Conservation (phyloP, 2,329 filamentous ascomycete genomes). For the Grosmannia huntii region DNA sequence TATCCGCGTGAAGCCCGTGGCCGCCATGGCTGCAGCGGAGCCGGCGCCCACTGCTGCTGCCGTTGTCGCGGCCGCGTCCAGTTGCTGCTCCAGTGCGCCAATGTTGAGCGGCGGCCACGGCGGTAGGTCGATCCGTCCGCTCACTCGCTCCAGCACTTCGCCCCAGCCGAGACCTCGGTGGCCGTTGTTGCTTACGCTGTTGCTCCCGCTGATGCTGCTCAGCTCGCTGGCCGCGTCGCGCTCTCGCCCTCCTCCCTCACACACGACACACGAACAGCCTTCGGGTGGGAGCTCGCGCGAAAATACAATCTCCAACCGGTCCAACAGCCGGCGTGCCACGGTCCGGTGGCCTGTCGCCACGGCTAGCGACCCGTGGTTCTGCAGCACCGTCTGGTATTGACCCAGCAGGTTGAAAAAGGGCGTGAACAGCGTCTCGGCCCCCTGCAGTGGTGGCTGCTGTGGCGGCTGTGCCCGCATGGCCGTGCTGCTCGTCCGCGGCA, state of each 20-base stretch:
- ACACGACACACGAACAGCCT: slow-evolving; percentile 79
- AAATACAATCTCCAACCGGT: slow-evolving; percentile 88
- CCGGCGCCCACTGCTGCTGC: slow-evolving; percentile 10
- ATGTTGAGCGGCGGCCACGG: slow-evolving; percentile 81
- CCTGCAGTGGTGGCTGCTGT: slow-evolving; percentile 40
- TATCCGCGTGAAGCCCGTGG: too few species aligned
- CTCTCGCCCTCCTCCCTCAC: slow-evolving; percentile 32
- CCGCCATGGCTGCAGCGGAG: neutral
- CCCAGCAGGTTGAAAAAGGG: slow-evolving; percentile 75
- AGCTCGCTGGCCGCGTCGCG: slow-evolving; percentile 39
- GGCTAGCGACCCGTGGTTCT: slow-evolving; percentile 76
- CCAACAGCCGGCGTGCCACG: slow-evolving; percentile 77
- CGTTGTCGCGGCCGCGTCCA: slow-evolving; percentile 34
- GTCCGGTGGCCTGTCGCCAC: slow-evolving; percentile 93
- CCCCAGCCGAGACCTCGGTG: slow-evolving; percentile 80
- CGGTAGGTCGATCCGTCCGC: slow-evolving; percentile 74
- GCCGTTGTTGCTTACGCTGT: slow-evolving; percentile 20
- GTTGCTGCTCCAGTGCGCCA: slow-evolving; percentile 46
- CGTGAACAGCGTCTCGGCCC: slow-evolving; percentile 64
- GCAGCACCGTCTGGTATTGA: slow-evolving; percentile 71
- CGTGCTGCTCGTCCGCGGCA: slow-evolving; percentile 28
- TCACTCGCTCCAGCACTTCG: slow-evolving; percentile 86
- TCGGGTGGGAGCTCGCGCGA: slow-evolving; percentile 80
- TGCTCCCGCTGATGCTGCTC: slow-evolving; percentile 28
- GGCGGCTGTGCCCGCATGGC: neutral